Conservation (phyloP, 805 yeast species). For the Citeromyces matritensis region DNA sequence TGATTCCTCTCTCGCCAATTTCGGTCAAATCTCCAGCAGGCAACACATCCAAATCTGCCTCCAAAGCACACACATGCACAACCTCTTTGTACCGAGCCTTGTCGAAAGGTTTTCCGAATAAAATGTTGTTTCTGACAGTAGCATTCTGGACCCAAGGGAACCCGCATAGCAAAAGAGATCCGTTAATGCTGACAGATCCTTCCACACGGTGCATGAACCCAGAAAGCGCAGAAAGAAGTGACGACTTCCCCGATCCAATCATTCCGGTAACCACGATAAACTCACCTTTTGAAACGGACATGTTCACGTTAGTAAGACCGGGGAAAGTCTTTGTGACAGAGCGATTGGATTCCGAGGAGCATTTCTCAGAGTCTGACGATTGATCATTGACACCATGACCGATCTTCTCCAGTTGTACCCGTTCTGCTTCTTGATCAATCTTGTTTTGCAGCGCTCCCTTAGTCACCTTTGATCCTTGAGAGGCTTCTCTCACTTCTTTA, state of each 20-base stretch:
- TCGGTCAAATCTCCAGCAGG: conserved; percentile 39
- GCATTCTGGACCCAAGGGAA: conserved; percentile 39
- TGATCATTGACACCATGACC: not conserved
- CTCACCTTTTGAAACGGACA: conserved; percentile 47
- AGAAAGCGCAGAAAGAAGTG: conserved; percentile 46
- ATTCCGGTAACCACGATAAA: conserved; percentile 66
- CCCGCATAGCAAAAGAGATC: conserved; percentile 34
- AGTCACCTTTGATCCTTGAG: not conserved
- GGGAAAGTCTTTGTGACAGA: conserved; percentile 13
- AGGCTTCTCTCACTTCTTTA: conserved; percentile 4
- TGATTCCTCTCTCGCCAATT: conserved; percentile 48
- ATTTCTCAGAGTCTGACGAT: not conserved
- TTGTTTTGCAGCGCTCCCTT: not conserved
- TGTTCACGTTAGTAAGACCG: conserved; percentile 33
- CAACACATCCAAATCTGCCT: conserved; percentile 27
- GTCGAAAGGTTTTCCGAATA: conserved; percentile 32
- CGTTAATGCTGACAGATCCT: conserved; percentile 35
- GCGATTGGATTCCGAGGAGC: conserved; percentile 1
- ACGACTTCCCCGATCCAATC: conserved; percentile 65
- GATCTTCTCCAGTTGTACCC: not conserved
- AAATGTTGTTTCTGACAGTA: conserved; percentile 31
- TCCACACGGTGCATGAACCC: conserved; percentile 40
- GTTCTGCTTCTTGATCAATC: not conserved
- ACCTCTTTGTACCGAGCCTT: conserved; percentile 23
- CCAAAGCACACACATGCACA: conserved; percentile 31